Conservation (phyloP, 2,329 filamentous ascomycete species). For the Colletotrichum sojae region DNA sequence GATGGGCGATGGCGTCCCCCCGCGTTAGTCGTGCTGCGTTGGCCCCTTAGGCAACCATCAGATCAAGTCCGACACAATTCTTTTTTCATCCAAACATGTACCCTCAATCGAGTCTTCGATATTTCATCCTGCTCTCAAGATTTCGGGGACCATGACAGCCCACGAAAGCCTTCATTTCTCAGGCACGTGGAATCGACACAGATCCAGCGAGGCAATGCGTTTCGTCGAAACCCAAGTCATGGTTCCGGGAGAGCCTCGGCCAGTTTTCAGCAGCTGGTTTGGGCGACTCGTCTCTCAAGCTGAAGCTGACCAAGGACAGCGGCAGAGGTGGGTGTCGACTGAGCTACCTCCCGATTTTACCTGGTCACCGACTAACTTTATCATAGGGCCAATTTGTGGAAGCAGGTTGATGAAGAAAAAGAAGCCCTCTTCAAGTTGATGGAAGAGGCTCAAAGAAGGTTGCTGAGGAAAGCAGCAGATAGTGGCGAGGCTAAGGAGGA, state of each 20-base stretch:
- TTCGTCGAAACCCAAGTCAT: not conserved
- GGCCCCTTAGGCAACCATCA: too few species aligned
- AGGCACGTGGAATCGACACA: not conserved
- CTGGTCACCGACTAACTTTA: too few species aligned
- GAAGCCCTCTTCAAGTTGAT: slow-evolving; percentile 34
- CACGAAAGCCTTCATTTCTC: not conserved
- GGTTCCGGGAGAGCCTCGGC: not conserved
- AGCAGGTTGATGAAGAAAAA: slow-evolving; percentile 32
- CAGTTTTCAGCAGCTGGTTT: not conserved
- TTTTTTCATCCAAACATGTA: too few species aligned
- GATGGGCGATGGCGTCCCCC: too few species aligned
- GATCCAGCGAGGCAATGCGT: not conserved
- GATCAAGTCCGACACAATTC: too few species aligned
- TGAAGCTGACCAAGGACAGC: not conserved
- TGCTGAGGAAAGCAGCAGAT: slow-evolving; percentile 13
- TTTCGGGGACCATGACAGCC: not conserved
- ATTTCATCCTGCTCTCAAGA: not conserved
- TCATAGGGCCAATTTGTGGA: slow-evolving; percentile 17
- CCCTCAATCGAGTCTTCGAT: too few species aligned
- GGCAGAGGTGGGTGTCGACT: not conserved
- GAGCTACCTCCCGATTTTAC: not conserved
- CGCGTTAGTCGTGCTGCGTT: too few species aligned
- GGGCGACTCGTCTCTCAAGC: not conserved
- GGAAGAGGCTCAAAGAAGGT: slow-evolving; percentile 30
- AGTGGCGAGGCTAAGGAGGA: not conserved